A percentile compares a stretch with the other conserved stretches of the same genome.
phyloP scores from a whole-genome alignment of 352 stramenopile genomes.

The Globisporangium splendens region DNA sequence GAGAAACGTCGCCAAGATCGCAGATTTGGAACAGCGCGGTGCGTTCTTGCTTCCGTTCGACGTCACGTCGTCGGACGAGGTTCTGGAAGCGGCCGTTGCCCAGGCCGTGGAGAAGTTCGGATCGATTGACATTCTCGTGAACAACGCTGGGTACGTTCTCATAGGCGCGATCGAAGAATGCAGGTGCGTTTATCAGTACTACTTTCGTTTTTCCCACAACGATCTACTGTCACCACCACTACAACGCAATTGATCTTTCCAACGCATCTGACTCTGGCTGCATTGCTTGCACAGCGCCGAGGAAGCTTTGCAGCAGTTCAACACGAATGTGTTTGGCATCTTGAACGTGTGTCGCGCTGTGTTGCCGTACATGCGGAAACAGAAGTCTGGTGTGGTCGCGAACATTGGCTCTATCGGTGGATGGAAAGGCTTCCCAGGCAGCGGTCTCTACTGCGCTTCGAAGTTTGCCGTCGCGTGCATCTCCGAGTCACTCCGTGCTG shows the following conservation, averaged over 20 bases:
- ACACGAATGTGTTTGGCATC: constrained; percentile 46
- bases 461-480: constrained; percentile 34
- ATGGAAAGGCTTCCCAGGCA: constrained; percentile 23
- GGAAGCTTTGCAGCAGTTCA: constrained; percentile 29
- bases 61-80: constrained; percentile 27
- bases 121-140: constrained; percentile 39
- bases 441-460: constrained; percentile 33
- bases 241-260: too few relatives aligned
- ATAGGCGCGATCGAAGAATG: constrained; percentile 36
- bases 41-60: constrained; percentile 30
- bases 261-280: too few relatives aligned
- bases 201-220: too few relatives aligned
- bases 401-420: constrained; percentile 32
- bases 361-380: constrained; percentile 31
- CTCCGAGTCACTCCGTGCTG: constrained; percentile 25
- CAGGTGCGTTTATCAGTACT: too few relatives aligned
- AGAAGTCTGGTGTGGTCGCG: constrained; percentile 25
- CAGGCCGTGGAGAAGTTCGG: constrained; percentile 13
- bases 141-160: constrained; percentile 42
- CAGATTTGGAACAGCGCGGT: constrained; percentile 24
- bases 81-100: constrained; percentile 20
- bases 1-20: constrained; percentile 20
- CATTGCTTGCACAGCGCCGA: constrained; percentile 12
- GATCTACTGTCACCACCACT: too few relatives aligned
- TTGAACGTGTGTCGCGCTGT: constrained; percentile 25